A percentile compares a stretch with the other conserved stretches of the same genome.
Evolutionary conservation across 2,329 filamentous ascomycete genomes (phyloP).

Genomic region (Periconia digitata): DNA sequence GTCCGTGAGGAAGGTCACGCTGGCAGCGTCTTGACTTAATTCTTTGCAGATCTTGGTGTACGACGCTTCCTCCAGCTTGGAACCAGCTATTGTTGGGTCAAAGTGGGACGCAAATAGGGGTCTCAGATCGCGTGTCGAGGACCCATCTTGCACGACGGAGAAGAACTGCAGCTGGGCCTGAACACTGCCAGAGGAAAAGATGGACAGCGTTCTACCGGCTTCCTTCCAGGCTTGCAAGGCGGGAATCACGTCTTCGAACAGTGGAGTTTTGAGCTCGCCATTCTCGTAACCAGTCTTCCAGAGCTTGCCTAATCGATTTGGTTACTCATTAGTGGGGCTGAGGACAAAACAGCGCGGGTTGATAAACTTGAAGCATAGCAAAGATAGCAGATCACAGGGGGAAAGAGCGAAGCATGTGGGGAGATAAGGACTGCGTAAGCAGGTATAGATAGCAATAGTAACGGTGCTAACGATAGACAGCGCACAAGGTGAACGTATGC

Average conservation of each 20-base stretch:
- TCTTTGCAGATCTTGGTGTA: conserved; percentile 65
- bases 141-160: conserved; percentile 53
- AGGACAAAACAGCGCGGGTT: conserved; percentile 8
- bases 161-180: conserved; percentile 81
- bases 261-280: conserved; percentile 68
- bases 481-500: conserved; percentile 15
- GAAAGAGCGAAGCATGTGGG: conserved; percentile 5
- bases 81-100: conserved; percentile 78
- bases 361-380: conserved; percentile 15
- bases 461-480: conserved; percentile 5
- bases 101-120: conserved; percentile 52
- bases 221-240: conserved; percentile 62
- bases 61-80: conserved; percentile 67
- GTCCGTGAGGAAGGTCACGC: conserved; percentile 80
- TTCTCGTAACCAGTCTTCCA: conserved; percentile 74
- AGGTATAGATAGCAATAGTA: conserved; percentile 7
- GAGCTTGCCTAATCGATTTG: conserved; percentile 58
- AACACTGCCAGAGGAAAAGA: conserved; percentile 82
- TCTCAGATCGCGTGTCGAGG: conserved; percentile 45
- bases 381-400: neutral
- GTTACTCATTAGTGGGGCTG: conserved; percentile 21
- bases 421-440: neutral
- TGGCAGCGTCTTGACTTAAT: conserved; percentile 47
- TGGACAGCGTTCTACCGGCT: conserved; percentile 62
- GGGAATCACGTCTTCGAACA: conserved; percentile 74